These are phyloP conservation scores for Naganishia kalamii DNA, from an alignment of 768 basidiomycete species.

Conservation along the genomic window DNA sequence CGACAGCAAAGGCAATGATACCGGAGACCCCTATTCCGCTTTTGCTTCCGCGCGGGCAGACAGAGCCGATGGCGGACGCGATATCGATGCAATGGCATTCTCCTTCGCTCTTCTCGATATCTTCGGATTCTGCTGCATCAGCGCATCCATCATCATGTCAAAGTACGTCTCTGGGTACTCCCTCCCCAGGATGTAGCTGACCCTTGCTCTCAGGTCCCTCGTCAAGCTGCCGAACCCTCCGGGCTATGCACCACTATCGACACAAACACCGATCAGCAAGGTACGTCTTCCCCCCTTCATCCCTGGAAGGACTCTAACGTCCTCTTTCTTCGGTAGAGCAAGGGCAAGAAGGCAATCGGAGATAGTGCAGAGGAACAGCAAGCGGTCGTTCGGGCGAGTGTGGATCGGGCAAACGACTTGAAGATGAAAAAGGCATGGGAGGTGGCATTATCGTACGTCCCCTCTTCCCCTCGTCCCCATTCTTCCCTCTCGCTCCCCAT, in stretches of 20 bases:
- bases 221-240: constrained; percentile 37
- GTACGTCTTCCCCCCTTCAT: not conserved
- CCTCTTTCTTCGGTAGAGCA: not conserved
- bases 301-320: not conserved
- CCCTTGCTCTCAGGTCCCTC: not conserved
- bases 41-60: too few relatives aligned
- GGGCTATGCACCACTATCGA: constrained; percentile 23
- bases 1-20: too few relatives aligned
- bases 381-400: not conserved
- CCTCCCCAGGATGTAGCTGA: too few relatives aligned
- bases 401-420: constrained; percentile 34
- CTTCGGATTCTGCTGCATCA: too few relatives aligned
- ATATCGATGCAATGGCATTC: too few relatives aligned
- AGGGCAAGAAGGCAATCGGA: not conserved
- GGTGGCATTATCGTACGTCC: constrained; percentile 39
- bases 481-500: not conserved
- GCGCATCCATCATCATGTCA: too few relatives aligned
- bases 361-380: not conserved
- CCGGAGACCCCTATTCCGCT: too few relatives aligned
- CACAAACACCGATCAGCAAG: not conserved
- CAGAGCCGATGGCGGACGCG: too few relatives aligned
- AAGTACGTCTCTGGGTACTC: not conserved
- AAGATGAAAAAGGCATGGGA: constrained; percentile 44
- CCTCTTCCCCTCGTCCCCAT: not conserved
- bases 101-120: too few relatives aligned